Evolutionary conservation across 495 filamentous ascomycete genomes (phyloP).

Genomic region (Penicillium ochrochloron): DNA sequence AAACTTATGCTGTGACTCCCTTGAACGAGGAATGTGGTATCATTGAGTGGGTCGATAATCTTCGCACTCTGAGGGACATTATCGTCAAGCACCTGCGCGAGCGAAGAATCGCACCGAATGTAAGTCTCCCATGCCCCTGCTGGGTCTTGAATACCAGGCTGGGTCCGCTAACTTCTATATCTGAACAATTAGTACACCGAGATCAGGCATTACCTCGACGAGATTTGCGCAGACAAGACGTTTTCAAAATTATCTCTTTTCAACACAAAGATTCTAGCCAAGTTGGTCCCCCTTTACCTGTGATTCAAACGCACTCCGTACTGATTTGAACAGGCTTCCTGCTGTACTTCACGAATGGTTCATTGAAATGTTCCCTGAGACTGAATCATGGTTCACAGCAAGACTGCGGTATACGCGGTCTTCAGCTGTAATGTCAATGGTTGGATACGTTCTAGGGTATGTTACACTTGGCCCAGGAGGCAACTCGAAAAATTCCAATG

Average conservation of each 20-base stretch:
- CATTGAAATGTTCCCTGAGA: constrained; percentile 89
- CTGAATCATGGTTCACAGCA: constrained; percentile 87
- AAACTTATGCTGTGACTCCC: constrained; percentile 94
- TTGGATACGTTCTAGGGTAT: constrained; percentile 86
- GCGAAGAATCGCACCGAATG: constrained; percentile 63
- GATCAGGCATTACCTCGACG: constrained; percentile 60
- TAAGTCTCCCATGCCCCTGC: constrained; percentile 27
- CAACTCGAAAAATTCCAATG: not conserved
- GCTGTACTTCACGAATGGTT: constrained; percentile 94
- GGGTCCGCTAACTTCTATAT: constrained; percentile 12
- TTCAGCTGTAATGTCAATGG: constrained; percentile 96
- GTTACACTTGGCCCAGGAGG: constrained; percentile 8
- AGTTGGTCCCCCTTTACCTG: constrained; percentile 29
- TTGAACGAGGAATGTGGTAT: constrained; percentile 97
- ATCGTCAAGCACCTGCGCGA: constrained; percentile 76
- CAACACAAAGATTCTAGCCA: constrained; percentile 63
- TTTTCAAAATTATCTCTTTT: constrained; percentile 66
- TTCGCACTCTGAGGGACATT: constrained; percentile 92
- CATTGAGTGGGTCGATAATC: constrained; percentile 98
- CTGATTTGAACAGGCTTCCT: constrained; percentile 61
- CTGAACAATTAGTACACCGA: constrained; percentile 56
- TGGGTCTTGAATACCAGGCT: not conserved
- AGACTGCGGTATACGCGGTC: constrained; percentile 91
- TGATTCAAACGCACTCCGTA: not conserved
- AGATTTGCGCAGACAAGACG: constrained; percentile 53